Evolutionary conservation across 2,329 filamentous ascomycete species (phyloP).

Genomic region (Diaporthe eres): DNA sequence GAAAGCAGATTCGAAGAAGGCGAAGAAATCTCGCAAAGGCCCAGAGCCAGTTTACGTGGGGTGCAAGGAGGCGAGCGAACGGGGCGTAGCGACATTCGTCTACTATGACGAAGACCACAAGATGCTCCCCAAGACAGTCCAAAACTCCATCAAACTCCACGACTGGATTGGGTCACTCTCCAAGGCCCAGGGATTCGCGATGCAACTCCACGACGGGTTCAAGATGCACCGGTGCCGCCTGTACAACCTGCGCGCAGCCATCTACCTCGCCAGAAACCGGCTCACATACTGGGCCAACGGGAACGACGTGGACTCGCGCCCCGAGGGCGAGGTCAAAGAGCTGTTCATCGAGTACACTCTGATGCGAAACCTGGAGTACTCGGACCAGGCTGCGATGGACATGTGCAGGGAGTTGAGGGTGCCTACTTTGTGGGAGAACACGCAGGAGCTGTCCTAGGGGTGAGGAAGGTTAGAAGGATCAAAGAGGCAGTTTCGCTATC

Average conservation of each 20-base stretch:
- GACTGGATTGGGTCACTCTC: background rate
- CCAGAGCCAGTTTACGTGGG: background rate
- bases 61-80: background rate
- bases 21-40: background rate
- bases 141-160: background rate
- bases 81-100: accelerated
- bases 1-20: background rate
- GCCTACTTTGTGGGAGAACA: no score
- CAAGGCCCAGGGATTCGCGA: background rate
- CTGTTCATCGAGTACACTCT: background rate
- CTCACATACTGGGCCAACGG: background rate
- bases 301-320: background rate
- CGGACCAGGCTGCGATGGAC: background rate
- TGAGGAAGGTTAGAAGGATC: no score
- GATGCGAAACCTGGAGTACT: background rate
- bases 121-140: background rate
- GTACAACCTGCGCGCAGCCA: background rate
- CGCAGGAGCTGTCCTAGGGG: no score
- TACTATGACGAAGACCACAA: background rate
- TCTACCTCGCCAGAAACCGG: background rate
- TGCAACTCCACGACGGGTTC: background rate
- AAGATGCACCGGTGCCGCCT: background rate
- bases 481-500: no score
- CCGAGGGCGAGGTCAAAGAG: background rate
- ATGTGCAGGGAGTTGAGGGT: background rate